Evolutionary conservation across 1,284 basidiomycete species (phyloP).

Genomic region (Puccinia hordei): DNA sequence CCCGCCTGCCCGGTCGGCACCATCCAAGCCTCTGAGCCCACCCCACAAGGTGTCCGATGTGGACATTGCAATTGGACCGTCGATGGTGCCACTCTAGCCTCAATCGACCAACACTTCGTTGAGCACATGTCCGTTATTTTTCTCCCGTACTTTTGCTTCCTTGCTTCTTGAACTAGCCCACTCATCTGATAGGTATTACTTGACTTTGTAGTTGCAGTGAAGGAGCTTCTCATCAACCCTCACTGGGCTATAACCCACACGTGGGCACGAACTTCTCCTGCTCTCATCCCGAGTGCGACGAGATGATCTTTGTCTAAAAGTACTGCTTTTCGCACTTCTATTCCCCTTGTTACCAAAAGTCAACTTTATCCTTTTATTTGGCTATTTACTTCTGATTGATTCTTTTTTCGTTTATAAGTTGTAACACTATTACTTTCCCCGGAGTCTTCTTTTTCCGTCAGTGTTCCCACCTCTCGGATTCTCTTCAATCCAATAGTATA

Average conservation of each 20-base stretch:
- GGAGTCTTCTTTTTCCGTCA: too few species aligned
- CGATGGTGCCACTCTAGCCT: background rate
- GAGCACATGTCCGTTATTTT: slow-evolving; percentile 25
- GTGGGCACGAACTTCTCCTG: slow-evolving; percentile 33
- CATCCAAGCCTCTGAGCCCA: background rate
- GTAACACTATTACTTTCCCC: too few species aligned
- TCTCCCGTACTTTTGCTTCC: background rate
- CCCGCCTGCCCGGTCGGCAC: background rate
- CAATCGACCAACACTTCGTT: slow-evolving; percentile 28
- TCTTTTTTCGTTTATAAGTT: too few species aligned
- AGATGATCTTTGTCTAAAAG: slow-evolving; percentile 28
- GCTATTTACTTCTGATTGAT: background rate
- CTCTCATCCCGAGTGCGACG: slow-evolving; percentile 37
- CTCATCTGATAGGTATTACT: background rate
- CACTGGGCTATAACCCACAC: slow-evolving; percentile 30
- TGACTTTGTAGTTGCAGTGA: background rate
- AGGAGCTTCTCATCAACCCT: slow-evolving; percentile 21
- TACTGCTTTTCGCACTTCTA: background rate
- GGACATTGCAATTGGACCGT: slow-evolving; percentile 6
- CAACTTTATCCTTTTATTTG: background rate
- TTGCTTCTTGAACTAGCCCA: background rate
- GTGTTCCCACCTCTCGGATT: too few species aligned
- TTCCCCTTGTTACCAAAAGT: background rate
- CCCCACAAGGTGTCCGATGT: slow-evolving; percentile 18
- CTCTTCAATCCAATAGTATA: too few species aligned